A percentile compares a stretch with the other conserved stretches of the same genome.
These are phyloP conservation scores for Myxozyma geophila DNA, from an alignment of 805 yeast genomes.

Conservation along the genomic window DNA sequence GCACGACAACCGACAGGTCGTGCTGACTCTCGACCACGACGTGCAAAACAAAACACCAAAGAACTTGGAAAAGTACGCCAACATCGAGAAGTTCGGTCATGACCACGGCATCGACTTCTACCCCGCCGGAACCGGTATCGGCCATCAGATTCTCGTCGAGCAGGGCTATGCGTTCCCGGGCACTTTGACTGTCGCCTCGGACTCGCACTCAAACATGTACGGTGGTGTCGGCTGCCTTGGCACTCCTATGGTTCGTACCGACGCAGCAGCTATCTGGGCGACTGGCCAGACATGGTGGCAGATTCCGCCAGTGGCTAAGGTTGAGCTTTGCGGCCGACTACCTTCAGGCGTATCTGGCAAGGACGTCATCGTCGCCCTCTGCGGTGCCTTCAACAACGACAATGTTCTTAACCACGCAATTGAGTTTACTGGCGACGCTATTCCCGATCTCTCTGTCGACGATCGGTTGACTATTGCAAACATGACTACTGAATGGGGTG, in stretches of 20 bases:
- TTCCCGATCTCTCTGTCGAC: slow-evolving; percentile 71
- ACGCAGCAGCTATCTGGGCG: slow-evolving; percentile 99
- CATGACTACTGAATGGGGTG: slow-evolving; percentile 99
- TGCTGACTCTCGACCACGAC: slow-evolving; percentile 96
- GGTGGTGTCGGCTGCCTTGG: slow-evolving; percentile 97
- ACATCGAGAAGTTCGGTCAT: slow-evolving; percentile 86
- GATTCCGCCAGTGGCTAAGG: slow-evolving; percentile 97
- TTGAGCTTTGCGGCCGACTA: slow-evolving; percentile 78
- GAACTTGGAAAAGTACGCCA: slow-evolving; percentile 82
- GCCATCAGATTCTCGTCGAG: slow-evolving; percentile 98
- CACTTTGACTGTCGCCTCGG: slow-evolving; percentile 93
- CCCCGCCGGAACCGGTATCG: slow-evolving; percentile 99
- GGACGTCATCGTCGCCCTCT: slow-evolving; percentile 93
- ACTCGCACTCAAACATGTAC: slow-evolving; percentile 95
- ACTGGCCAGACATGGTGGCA: slow-evolving; percentile 99
- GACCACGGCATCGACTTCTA: slow-evolving; percentile 94
- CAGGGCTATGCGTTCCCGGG: slow-evolving; percentile 98
- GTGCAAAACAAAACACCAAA: slow-evolving; percentile 92
- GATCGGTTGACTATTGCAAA: slow-evolving; percentile 91
- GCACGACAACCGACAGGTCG: slow-evolving; percentile 86
- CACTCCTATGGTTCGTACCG: slow-evolving; percentile 97
- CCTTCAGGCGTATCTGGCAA: slow-evolving; percentile 92
- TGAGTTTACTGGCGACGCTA: slow-evolving; percentile 86
- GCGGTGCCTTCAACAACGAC: slow-evolving; percentile 89
- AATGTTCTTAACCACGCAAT: slow-evolving; percentile 90